A percentile compares a stretch with the other conserved stretches of the same genome.
phyloP scores from a whole-genome alignment of 1,139 yeast genomes.

The Saccharomyces hybrid region DNA sequence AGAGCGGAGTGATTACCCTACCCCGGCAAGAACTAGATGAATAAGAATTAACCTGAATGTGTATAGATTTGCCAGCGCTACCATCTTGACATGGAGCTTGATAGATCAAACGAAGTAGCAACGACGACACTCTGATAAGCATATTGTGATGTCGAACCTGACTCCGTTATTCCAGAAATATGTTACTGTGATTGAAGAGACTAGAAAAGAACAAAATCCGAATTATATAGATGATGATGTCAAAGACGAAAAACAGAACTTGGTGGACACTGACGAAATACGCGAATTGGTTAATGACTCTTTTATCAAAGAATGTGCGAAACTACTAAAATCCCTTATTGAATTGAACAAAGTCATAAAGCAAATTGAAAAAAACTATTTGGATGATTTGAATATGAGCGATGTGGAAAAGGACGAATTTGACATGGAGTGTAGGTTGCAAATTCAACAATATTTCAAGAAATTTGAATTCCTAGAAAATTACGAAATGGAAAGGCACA shows the following conservation, averaged over 20 bases:
- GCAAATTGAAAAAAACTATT: constrained; percentile 40
- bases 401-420: constrained; percentile 46
- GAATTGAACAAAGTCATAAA: constrained; percentile 37
- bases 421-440: constrained; percentile 47
- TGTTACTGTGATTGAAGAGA: constrained; percentile 37
- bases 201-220: constrained; percentile 7
- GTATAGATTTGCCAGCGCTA: background rate
- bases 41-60: background rate
- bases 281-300: constrained; percentile 38
- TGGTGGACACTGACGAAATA: constrained; percentile 11
- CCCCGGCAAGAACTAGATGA: background rate
- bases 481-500: constrained; percentile 41
- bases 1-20: background rate
- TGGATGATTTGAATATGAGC: constrained; percentile 34
- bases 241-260: constrained; percentile 1
- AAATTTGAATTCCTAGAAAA: constrained; percentile 43
- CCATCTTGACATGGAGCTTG: background rate
- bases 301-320: constrained; percentile 44
- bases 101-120: background rate
- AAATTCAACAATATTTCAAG: constrained; percentile 44
- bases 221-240: constrained; percentile 31
- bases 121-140: background rate
- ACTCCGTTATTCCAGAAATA: constrained; percentile 47
- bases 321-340: constrained; percentile 38
- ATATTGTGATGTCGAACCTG: constrained; percentile 41